Percentiles rank a stretch among this genome's conserved stretches.
Evolutionary conservation across 805 yeast genomes (phyloP).

Genomic region (Metschnikowia santaceciliae): DNA sequence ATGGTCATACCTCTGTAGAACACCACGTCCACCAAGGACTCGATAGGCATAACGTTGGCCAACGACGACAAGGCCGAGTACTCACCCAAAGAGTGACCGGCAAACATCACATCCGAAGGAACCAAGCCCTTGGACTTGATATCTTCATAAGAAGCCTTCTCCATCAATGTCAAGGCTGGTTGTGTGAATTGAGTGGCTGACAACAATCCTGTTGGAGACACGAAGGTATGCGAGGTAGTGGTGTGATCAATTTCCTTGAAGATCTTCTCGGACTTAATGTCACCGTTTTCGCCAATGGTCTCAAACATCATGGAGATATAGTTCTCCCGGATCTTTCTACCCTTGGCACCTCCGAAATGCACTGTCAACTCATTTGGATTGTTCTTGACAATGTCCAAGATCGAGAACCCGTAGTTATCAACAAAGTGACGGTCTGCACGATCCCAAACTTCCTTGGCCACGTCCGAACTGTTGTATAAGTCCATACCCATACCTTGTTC

Average conservation of each 20-base stretch:
- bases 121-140: constrained; percentile 94
- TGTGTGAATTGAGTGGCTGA: constrained; percentile 99
- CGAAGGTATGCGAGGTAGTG: constrained; percentile 83
- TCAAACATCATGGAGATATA: constrained; percentile 97
- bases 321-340: constrained; percentile 90
- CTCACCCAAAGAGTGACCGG: constrained; percentile 99
- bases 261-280: constrained; percentile 84
- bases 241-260: constrained; percentile 84
- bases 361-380: constrained; percentile 94
- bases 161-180: constrained; percentile 99
- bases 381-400: constrained; percentile 88
- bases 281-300: constrained; percentile 81
- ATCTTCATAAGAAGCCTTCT: constrained; percentile 97
- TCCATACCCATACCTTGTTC: constrained; percentile 99
- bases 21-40: constrained; percentile 93
- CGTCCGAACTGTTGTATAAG: constrained; percentile 81
- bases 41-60: constrained; percentile 98
- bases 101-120: constrained; percentile 89
- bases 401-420: constrained; percentile 94
- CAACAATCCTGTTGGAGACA: constrained; percentile 88
- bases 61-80: constrained; percentile 95
- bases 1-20: constrained; percentile 99
- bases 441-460: constrained; percentile 96
- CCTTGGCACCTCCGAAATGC: constrained; percentile 97
- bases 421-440: constrained; percentile 93